phyloP scores from a whole-genome alignment of 164 flowering plant species.

The Piper betle region DNA sequence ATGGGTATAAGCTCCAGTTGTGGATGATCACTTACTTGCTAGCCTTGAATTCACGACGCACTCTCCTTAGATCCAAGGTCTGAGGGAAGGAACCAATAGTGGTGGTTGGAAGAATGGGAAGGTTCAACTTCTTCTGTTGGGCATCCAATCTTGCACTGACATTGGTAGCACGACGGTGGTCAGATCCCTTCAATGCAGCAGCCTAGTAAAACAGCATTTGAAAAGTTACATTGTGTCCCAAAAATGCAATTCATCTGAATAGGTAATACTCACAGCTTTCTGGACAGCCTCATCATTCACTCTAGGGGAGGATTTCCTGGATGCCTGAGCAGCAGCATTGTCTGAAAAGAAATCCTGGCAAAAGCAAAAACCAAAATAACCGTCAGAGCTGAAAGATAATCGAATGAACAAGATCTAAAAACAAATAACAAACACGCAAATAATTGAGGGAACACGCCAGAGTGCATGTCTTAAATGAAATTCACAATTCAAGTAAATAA shows the following conservation, averaged over 20 bases:
- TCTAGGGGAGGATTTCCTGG: conserved; percentile 62
- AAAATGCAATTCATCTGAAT: too few relatives aligned
- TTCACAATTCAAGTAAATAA: neutral
- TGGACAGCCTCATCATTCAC: conserved; percentile 64
- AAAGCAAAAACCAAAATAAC: neutral
- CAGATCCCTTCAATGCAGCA: conserved; percentile 65
- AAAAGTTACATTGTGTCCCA: neutral
- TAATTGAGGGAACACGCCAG: too few relatives aligned
- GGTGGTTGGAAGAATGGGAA: conserved; percentile 63
- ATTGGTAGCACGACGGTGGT: conserved; percentile 57
- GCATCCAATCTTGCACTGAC: conserved; percentile 65
- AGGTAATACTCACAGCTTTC: conserved; percentile 61
- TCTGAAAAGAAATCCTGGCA: conserved; percentile 56
- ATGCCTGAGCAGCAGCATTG: conserved; percentile 55
- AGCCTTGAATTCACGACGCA: conserved; percentile 72
- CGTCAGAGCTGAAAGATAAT: neutral
- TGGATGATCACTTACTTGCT: conserved; percentile 29
- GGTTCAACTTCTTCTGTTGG: conserved; percentile 61
- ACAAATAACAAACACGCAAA: neutral
- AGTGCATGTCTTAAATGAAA: neutral
- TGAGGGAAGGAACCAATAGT: conserved; percentile 85
- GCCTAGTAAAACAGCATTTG: conserved; percentile 23
- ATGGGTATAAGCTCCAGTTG: neutral
- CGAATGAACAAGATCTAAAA: neutral
- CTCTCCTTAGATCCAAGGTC: conserved; percentile 63